These are phyloP conservation scores for Epichloe gansuensis DNA, from an alignment of 2,329 filamentous ascomycete species.

Conservation along the genomic window DNA sequence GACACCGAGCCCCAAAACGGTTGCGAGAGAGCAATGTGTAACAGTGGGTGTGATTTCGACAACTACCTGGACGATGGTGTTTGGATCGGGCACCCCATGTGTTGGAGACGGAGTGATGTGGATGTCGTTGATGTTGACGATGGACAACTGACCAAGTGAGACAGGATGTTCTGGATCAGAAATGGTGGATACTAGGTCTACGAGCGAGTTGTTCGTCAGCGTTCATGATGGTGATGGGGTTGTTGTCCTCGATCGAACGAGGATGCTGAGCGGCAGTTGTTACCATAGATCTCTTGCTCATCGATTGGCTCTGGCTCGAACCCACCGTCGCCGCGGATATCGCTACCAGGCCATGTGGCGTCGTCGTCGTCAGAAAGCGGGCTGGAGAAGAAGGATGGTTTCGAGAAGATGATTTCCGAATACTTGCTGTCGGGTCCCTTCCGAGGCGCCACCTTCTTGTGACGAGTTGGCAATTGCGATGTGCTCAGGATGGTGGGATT, in stretches of 20 bases:
- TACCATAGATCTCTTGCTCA: slow-evolving; percentile 93
- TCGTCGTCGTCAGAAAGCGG: slow-evolving; percentile 26
- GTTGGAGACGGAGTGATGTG: slow-evolving; percentile 45
- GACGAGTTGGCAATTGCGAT: slow-evolving; percentile 76
- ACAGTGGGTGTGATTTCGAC: slow-evolving; percentile 94
- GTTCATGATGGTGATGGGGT: too few relatives aligned
- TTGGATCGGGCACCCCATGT: slow-evolving; percentile 28
- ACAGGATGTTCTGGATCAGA: slow-evolving; percentile 94
- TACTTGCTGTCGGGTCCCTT: slow-evolving; percentile 35
- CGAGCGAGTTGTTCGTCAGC: neutral
- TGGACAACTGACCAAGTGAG: slow-evolving; percentile 82
- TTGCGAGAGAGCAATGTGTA: slow-evolving; percentile 91
- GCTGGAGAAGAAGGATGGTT: slow-evolving; percentile 29
- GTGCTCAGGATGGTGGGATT: slow-evolving; percentile 88
- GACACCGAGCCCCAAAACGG: slow-evolving; percentile 88
- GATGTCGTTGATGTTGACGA: slow-evolving; percentile 94
- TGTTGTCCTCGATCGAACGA: neutral
- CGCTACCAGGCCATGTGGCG: slow-evolving; percentile 21
- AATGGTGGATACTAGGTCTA: slow-evolving; percentile 88
- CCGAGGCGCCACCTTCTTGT: slow-evolving; percentile 35
- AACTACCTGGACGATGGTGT: slow-evolving; percentile 57
- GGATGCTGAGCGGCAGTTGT: slow-evolving; percentile 8
- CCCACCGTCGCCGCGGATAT: slow-evolving; percentile 38
- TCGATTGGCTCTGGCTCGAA: slow-evolving; percentile 73
- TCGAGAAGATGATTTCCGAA: slow-evolving; percentile 33